These are phyloP conservation scores for Dacryopinax spathularia DNA, from an alignment of 768 basidiomycete genomes.

Conservation along the genomic window DNA sequence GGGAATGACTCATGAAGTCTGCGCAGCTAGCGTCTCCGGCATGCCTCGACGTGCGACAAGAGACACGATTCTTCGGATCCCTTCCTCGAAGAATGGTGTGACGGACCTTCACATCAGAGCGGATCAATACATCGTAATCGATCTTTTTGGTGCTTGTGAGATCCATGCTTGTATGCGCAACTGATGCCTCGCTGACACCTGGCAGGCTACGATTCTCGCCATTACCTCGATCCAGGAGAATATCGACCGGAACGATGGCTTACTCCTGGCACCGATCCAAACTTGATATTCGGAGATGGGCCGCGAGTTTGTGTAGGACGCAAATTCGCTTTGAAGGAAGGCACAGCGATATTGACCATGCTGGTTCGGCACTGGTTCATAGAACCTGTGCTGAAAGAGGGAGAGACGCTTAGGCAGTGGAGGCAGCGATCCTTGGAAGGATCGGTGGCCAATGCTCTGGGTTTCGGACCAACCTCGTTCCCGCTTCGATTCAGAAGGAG, in stretches of 20 bases:
- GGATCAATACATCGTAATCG: background rate
- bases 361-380: slow-evolving; percentile 41
- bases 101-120: background rate
- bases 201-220: slow-evolving; percentile 37
- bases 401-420: slow-evolving; percentile 25
- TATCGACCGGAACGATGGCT: slow-evolving; percentile 42
- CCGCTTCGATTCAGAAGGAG: background rate
- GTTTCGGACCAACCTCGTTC: background rate
- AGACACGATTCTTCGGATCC: slow-evolving; percentile 17
- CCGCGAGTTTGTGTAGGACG: slow-evolving; percentile 41
- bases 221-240: slow-evolving; percentile 35
- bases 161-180: background rate
- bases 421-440: background rate
- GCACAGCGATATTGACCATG: slow-evolving; percentile 38
- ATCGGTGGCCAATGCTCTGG: background rate
- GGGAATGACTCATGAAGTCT: too few relatives aligned
- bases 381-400: slow-evolving; percentile 29
- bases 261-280: slow-evolving; percentile 21
- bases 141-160: slow-evolving; percentile 11
- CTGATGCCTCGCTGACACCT: slow-evolving; percentile 3
- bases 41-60: slow-evolving; percentile 22
- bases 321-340: slow-evolving; percentile 41
- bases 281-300: slow-evolving; percentile 23
- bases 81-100: slow-evolving; percentile 11
- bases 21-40: slow-evolving; percentile 22